Evolutionary conservation across 345 rosid species (phyloP), one percentile per base, ranked within the genome.

Genomic region (Aethionema arabicum): DNA sequence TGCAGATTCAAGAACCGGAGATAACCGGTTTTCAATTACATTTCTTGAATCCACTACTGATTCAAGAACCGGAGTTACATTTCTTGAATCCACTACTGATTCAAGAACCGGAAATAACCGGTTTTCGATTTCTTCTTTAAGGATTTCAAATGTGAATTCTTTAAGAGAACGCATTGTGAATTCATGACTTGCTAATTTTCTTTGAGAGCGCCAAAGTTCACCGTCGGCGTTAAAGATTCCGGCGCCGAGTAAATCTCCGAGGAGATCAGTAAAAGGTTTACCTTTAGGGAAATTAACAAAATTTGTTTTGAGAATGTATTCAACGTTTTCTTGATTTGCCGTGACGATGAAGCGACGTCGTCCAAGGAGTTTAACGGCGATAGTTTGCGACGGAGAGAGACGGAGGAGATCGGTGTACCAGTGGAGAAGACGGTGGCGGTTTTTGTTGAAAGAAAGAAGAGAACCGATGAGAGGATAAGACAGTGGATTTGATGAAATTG

Each of bases 221-320:
- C 90, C 97, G 21, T 90, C 97, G 0, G 77, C 84, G 54, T 83
- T 90, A 61, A 90, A 90, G 14, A 90, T 90, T 2, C 97, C 97
- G 3, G 78, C 64, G 16, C 97, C 97, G 10, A 90, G 92, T 41
- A 90, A 66, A 56, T 90, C 97, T 0, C 95, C 91, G 4, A 90
- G 85, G 52, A 90, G 77, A 30, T 78, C 85, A 2, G 88, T 82
- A 56, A 90, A 90, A 49, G 90, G 88, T 53, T 74, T 74, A n/a
- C 97, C 97, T 69, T 90, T 90, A 5, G 97, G 97, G 68, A 77
- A 87, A 76, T 90, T 87, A 4, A 10, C 30, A 74, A 90, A 90
- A 51, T 82, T 79, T 27, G 78, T 68, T 59, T 75, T 90, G 64
- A 87, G 92, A 14, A 90, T 65, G 68, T 90, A 65, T 64, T 87